These are phyloP conservation scores for Trichoderma arundinaceum DNA, from an alignment of 2,329 filamentous ascomycete species.

Conservation along the genomic window DNA sequence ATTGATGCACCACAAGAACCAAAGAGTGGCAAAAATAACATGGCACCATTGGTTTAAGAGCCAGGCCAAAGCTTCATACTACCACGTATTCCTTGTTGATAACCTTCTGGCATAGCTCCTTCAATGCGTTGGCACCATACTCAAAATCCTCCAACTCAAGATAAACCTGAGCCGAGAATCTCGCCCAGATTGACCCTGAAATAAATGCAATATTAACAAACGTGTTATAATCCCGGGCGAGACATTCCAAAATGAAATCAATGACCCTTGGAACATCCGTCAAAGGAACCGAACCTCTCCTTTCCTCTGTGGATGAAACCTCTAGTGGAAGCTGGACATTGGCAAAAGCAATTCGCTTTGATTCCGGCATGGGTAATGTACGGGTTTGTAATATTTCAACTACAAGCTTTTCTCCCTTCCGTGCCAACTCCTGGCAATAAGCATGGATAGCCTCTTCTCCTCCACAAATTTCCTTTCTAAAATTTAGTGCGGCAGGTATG, in stretches of 20 bases:
- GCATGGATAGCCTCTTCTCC: conserved; percentile 15
- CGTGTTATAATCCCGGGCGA: conserved; percentile 12
- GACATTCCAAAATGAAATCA: conserved; percentile 5
- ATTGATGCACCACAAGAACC: too few relatives aligned
- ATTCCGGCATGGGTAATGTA: conserved; percentile 4
- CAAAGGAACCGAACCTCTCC: not conserved
- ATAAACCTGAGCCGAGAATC: conserved; percentile 20
- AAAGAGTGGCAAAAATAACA: too few relatives aligned
- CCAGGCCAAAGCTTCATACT: not conserved
- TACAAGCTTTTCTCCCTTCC: not conserved
- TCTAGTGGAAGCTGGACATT: conserved; percentile 20
- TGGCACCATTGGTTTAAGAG: too few relatives aligned
- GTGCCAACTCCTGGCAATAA: conserved; percentile 7
- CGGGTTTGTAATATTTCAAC: conserved; percentile 13
- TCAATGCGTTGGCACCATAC: conserved; percentile 6
- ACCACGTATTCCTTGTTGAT: not conserved
- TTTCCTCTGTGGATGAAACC: not conserved
- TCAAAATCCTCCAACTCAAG: conserved; percentile 19
- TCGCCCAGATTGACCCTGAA: conserved; percentile 16
- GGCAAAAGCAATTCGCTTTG: conserved; percentile 20
- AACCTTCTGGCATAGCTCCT: conserved; percentile 8
- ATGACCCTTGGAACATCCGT: conserved; percentile 3
- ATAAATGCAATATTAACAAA: conserved; percentile 18
- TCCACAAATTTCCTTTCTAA: conserved; percentile 11
- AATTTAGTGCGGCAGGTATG: not conserved